phyloP scores from a whole-genome alignment of 78 protist species.

The Guillardia theta region DNA sequence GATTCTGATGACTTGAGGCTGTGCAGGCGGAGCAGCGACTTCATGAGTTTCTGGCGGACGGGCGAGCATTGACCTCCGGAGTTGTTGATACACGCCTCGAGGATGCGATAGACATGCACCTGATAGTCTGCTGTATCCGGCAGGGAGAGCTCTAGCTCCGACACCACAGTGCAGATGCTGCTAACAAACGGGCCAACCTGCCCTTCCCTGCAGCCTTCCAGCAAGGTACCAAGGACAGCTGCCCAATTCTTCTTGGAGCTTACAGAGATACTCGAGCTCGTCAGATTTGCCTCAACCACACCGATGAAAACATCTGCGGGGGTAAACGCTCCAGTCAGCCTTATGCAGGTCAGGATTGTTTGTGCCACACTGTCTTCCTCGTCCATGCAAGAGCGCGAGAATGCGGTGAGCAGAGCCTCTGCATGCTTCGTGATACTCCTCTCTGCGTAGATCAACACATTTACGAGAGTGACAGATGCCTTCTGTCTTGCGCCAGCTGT shows the following conservation, averaged over 20 bases:
- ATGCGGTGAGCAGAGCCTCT: neutral
- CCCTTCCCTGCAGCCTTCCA: neutral
- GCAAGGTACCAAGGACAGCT: neutral
- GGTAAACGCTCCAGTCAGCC: neutral
- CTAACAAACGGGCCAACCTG: no score
- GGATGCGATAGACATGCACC: neutral
- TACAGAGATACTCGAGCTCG: neutral
- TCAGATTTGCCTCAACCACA: neutral
- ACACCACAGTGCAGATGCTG: no score
- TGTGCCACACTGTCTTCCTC: neutral
- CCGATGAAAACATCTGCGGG: neutral
- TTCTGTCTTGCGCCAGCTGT: neutral
- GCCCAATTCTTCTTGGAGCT: neutral
- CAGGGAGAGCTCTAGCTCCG: neutral
- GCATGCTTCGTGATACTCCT: neutral
- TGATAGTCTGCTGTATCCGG: neutral
- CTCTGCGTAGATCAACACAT: constrained; percentile 16
- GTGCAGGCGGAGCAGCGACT: constrained; percentile 25
- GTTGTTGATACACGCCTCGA: neutral
- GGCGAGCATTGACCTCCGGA: neutral
- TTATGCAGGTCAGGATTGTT: neutral
- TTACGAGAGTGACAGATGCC: neutral
- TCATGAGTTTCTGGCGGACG: neutral
- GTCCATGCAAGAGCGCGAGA: neutral
- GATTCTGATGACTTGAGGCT: no score